Evolutionary conservation across 768 basidiomycete genomes (phyloP), one percentile per base, ranked within the genome.

Genomic region (Boletus speciosus): DNA sequence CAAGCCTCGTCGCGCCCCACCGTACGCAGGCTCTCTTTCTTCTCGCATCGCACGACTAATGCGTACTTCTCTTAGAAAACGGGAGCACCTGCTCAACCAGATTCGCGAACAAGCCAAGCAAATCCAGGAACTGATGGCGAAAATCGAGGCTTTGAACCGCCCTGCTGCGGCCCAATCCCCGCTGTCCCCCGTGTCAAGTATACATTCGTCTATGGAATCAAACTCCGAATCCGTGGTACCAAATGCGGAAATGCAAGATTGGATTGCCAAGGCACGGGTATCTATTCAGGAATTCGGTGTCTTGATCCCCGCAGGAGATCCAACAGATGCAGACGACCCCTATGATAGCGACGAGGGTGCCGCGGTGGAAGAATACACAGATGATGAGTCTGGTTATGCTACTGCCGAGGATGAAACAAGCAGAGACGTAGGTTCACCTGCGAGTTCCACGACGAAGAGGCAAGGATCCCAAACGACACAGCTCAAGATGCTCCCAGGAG

Each of bases 1-100:
- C 57, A 91, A 89, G 71, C 87, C 88, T 64, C 84, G 89, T 52
- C 77, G 85, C 43, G 79, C 84, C 5, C 89, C 90, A 49, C 90
- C 87, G 89, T 91, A 71, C 67, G 86, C 73, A 23, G 21, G 41
- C 15, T 44, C 14, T 25, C 41, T 36, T 45, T 15, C n/a, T 32
- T 34, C n/a, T 23, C 29, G 16, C 14, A 11, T 12, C 11, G 6
- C 29, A 9, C 12, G 27, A 29, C 54, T 52, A 39, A 63, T 36
- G 3, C 19, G 21, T 15, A 23, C 19, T 27, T 52, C 36, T 35
- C 41, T 23, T 55, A 92, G 89, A 38, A 90, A 90, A 77, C 86
- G 90, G 14, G 90, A 91, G 63, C 77, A 85, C 60, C 77, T 92
- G n/a, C 75, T 91, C 50, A 84, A 80, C 54, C 78, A 90, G 69